phyloP scores from a whole-genome alignment of 108 stramenopile species.

The Stephanodiscus minutulus region DNA sequence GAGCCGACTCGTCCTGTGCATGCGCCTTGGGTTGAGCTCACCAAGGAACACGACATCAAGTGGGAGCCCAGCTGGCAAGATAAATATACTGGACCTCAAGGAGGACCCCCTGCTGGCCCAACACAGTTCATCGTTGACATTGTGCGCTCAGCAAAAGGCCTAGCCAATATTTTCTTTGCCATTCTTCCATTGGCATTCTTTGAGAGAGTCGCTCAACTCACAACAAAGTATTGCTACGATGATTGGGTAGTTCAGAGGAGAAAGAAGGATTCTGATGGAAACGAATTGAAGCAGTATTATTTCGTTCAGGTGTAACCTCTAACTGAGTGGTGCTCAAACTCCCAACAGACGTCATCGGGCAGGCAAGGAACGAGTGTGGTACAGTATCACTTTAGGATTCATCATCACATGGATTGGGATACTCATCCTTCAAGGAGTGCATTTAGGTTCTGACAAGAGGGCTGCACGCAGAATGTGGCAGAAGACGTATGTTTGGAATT shows the following conservation, averaged over 20 bases:
- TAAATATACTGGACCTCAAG: too few species aligned
- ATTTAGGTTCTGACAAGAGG: constrained; percentile 5
- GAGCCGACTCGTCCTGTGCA: constrained; percentile 21
- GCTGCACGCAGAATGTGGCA: too few species aligned
- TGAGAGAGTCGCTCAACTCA: neutral
- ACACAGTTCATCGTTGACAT: neutral
- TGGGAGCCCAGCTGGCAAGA: too few species aligned
- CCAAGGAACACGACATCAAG: neutral
- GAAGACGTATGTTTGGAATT: too few species aligned
- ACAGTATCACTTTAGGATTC: constrained; percentile 12
- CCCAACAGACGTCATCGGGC: neutral
- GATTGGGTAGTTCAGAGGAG: constrained; percentile 18
- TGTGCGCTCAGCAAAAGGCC: neutral
- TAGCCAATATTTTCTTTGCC: constrained; percentile 8
- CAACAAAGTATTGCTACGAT: constrained; percentile 10
- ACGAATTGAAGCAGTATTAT: too few species aligned
- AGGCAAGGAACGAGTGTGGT: too few species aligned
- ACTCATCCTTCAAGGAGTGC: constrained; percentile 2
- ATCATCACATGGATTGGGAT: constrained; percentile 14
- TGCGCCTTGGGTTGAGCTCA: constrained; percentile 11
- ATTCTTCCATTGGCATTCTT: constrained; percentile 13
- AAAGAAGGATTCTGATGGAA: constrained; percentile 11
- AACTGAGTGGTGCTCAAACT: neutral
- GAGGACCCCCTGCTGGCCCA: neutral
- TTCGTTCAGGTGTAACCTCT: too few species aligned